Conservation (phyloP, 495 filamentous ascomycete genomes). For the Sphaerosporella brunnea region DNA sequence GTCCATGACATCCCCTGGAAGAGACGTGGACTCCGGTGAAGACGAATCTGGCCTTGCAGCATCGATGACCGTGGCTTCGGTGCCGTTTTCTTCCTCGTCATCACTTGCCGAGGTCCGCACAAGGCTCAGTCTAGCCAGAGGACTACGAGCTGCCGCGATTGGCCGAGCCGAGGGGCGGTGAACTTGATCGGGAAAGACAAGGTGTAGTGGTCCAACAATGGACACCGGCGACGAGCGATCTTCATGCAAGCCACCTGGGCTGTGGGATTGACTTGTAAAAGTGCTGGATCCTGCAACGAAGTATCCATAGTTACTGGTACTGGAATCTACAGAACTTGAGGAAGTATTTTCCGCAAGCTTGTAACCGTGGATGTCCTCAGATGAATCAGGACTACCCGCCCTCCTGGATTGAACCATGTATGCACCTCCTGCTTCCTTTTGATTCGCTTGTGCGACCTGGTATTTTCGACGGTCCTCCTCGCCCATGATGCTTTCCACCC, state of each 20-base stretch:
- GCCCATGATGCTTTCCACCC: constrained; percentile 70
- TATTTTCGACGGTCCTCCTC: constrained; percentile 59
- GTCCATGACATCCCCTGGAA: constrained; percentile 1
- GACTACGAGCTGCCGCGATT: constrained; percentile 19
- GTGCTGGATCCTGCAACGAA: constrained; percentile 11
- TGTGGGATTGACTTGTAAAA: constrained; percentile 19
- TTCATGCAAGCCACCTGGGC: constrained; percentile 14
- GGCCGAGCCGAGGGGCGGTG: constrained; percentile 13
- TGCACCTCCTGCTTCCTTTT: constrained; percentile 35
- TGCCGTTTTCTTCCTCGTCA: constrained; percentile 18
- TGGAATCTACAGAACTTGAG: constrained; percentile 29
- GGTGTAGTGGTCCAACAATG: constrained; percentile 9
- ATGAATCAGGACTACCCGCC: constrained; percentile 34
- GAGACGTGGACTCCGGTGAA: constrained; percentile 5
- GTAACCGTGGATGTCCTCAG: constrained; percentile 32
- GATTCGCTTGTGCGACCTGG: constrained; percentile 46
- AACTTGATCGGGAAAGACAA: constrained; percentile 20
- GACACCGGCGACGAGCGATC: constrained; percentile 5
- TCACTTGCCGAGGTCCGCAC: constrained; percentile 23
- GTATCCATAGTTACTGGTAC: constrained; percentile 22
- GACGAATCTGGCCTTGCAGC: background rate
- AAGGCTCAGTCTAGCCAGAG: constrained; percentile 22
- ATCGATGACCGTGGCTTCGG: constrained; percentile 3
- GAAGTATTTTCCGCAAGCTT: constrained; percentile 29
- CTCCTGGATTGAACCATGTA: constrained; percentile 35